phyloP scores from a whole-genome alignment of 2,329 filamentous ascomycete species.

The Pseudogymnoascus sp. region DNA sequence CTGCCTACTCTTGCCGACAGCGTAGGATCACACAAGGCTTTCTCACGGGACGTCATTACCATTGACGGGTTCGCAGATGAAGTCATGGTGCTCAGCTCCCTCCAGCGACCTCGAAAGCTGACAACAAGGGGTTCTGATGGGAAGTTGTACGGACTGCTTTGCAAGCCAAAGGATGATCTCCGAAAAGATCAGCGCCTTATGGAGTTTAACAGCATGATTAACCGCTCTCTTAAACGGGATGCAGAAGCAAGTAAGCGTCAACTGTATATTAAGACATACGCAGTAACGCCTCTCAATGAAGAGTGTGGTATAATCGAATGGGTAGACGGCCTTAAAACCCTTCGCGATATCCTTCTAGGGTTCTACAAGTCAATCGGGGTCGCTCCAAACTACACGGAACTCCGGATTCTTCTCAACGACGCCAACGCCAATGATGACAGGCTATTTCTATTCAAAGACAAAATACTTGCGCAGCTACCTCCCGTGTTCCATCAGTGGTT shows the following conservation, averaged over 20 bases:
- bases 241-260: constrained; percentile 83
- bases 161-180: constrained; percentile 97
- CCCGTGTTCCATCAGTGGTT: constrained; percentile 92
- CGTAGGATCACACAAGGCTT: constrained; percentile 72
- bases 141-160: constrained; percentile 77
- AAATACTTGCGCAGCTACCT: constrained; percentile 59
- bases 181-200: constrained; percentile 96
- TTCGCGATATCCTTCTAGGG: constrained; percentile 80
- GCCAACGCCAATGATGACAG: constrained; percentile 50
- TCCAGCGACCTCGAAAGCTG: constrained; percentile 86
- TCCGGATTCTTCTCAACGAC: constrained; percentile 57
- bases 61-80: constrained; percentile 77
- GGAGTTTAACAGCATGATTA: constrained; percentile 99
- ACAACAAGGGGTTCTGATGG: constrained; percentile 85
- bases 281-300: constrained; percentile 92
- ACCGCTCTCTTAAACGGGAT: constrained; percentile 84
- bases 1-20: constrained; percentile 68
- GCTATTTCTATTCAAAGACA: constrained; percentile 61
- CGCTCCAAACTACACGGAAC: constrained; percentile 57
- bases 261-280: constrained; percentile 94
- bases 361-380: constrained; percentile 72
- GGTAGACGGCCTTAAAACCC: constrained; percentile 91
- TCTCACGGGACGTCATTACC: constrained; percentile 76
- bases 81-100: constrained; percentile 79
- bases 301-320: constrained; percentile 98